Evolutionary conservation across 495 filamentous ascomycete species (phyloP).

Genomic region (Trichoderma reesei): DNA sequence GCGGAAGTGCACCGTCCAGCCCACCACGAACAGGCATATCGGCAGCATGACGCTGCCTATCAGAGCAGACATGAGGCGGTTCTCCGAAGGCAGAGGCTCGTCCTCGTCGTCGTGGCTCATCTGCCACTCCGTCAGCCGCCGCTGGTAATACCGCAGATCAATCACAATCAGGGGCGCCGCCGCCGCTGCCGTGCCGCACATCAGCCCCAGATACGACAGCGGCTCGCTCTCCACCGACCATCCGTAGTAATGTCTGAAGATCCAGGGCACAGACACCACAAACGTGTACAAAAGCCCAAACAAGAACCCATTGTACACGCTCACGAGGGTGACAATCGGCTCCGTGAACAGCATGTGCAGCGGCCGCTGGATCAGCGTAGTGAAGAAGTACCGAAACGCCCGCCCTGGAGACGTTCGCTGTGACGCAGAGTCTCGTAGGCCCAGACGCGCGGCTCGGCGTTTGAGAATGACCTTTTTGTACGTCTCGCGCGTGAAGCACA

Average conservation of each 20-base stretch:
- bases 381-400: slow-evolving; percentile 19
- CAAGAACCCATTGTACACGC: background rate
- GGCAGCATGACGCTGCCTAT: slow-evolving; percentile 49
- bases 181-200: background rate
- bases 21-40: slow-evolving; percentile 40
- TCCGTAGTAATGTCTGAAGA: background rate
- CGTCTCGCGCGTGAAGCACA: slow-evolving; percentile 44
- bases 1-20: slow-evolving; percentile 33
- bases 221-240: slow-evolving; percentile 1
- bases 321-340: slow-evolving; percentile 42
- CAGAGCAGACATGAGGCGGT: slow-evolving; percentile 50
- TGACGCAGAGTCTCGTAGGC: slow-evolving; percentile 30
- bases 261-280: background rate
- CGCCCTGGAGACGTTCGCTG: slow-evolving; percentile 25
- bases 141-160: slow-evolving; percentile 33
- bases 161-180: slow-evolving; percentile 10
- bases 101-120: slow-evolving; percentile 20
- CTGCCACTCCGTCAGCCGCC: slow-evolving; percentile 14
- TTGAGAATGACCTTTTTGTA: slow-evolving; percentile 51
- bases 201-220: slow-evolving; percentile 1
- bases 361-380: slow-evolving; percentile 29
- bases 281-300: background rate
- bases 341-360: slow-evolving; percentile 54
- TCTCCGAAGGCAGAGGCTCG: slow-evolving; percentile 37
- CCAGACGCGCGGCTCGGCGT: slow-evolving; percentile 23